phyloP scores from a whole-genome alignment of 768 basidiomycete species.

The Serpula lacrymans region DNA sequence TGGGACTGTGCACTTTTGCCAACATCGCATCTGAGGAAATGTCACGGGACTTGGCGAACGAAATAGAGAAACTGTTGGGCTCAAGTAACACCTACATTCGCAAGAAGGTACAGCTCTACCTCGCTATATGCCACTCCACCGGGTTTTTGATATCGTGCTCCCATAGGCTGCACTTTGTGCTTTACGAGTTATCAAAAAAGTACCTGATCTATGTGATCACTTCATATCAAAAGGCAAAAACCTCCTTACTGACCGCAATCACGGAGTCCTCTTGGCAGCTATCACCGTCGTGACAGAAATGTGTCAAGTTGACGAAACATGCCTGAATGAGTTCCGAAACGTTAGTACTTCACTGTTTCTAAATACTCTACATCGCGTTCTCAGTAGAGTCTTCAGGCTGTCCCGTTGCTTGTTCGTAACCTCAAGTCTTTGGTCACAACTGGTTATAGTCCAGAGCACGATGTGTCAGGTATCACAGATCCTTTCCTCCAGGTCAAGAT shows the following conservation, averaged over 20 bases:
- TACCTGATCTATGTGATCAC: conserved; percentile 93
- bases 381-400: conserved; percentile 53
- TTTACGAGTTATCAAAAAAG: conserved; percentile 89
- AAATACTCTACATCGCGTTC: conserved; percentile 5
- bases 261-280: conserved; percentile 91
- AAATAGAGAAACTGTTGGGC: conserved; percentile 95
- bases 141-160: conserved; percentile 1
- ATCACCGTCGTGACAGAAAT: conserved; percentile 95
- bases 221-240: conserved; percentile 86
- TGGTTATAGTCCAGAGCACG: conserved; percentile 97
- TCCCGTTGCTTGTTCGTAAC: conserved; percentile 90
- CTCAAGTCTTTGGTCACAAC: conserved; percentile 93
- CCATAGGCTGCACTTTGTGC: conserved; percentile 91
- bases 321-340: conserved; percentile 85
- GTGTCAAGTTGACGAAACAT: conserved; percentile 73
- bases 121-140: not conserved
- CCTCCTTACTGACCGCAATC: conserved; percentile 92
- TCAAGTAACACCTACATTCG: conserved; percentile 98
- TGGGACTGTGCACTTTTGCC: conserved; percentile 96
- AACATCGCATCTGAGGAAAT: conserved; percentile 99
- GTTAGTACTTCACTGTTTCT: conserved; percentile 42
- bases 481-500: conserved; percentile 95
- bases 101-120: conserved; percentile 76
- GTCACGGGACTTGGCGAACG: conserved; percentile 96
- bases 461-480: conserved; percentile 98